Evolutionary conservation across 257 asterid genomes (phyloP).

Genomic region (Ehretia macrophylla): DNA sequence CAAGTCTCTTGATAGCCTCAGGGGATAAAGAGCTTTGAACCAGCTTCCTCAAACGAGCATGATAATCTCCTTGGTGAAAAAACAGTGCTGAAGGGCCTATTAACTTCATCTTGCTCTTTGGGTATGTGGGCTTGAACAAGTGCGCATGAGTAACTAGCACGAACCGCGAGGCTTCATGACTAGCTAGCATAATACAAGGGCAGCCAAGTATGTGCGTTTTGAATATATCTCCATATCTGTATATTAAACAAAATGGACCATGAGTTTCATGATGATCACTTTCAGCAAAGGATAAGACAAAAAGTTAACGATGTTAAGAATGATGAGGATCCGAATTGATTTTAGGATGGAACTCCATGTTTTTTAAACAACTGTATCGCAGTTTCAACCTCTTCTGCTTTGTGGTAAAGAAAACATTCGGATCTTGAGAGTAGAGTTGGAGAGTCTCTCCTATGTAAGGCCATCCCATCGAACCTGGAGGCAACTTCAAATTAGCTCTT

Average conservation of each 20-base stretch:
- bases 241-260: neutral
- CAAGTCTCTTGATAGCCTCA: slow-evolving; percentile 35
- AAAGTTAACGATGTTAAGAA: too few relatives aligned
- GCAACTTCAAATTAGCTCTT: slow-evolving; percentile 23
- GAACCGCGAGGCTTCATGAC: slow-evolving; percentile 66
- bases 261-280: neutral
- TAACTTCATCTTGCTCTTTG: slow-evolving; percentile 82
- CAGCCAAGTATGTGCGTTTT: slow-evolving; percentile 73
- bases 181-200: slow-evolving; percentile 77
- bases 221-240: slow-evolving; percentile 74
- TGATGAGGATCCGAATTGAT: too few relatives aligned
- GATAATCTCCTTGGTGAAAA: slow-evolving; percentile 71
- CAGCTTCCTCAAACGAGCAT: slow-evolving; percentile 43
- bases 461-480: slow-evolving; percentile 90
- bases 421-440: slow-evolving; percentile 64
- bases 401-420: slow-evolving; percentile 51
- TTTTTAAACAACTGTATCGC: too few relatives aligned
- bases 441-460: slow-evolving; percentile 74
- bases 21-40: slow-evolving; percentile 54
- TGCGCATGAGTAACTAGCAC: slow-evolving; percentile 61
- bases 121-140: slow-evolving; percentile 72
- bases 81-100: slow-evolving; percentile 71
- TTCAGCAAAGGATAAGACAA: slow-evolving; percentile 7
- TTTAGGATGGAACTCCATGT: too few relatives aligned
- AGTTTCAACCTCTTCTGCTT: slow-evolving; percentile 48